Conservation (phyloP, 306 rosid genomes). For the Cucurbita ficifolia region DNA sequence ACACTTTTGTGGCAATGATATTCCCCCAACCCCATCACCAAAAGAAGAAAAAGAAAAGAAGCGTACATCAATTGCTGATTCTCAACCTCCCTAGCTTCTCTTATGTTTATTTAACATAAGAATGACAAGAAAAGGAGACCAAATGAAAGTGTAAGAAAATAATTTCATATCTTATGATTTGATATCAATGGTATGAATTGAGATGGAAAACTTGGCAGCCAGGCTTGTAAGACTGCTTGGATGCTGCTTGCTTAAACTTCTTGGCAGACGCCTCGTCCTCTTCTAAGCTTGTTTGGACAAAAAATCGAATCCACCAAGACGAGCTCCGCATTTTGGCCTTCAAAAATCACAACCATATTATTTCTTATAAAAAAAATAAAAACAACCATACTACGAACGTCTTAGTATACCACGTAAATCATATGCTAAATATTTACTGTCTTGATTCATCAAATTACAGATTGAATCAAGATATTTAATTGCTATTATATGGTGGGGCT, state of each 20-base stretch:
- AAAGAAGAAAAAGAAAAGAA: background rate
- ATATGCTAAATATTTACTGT: background rate
- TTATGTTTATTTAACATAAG: background rate
- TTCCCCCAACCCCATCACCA: background rate
- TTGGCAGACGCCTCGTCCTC: constrained; percentile 41
- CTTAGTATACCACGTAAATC: background rate
- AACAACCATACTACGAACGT: background rate
- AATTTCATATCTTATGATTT: constrained; percentile 3
- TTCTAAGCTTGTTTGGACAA: constrained; percentile 45
- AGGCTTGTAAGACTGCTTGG: constrained; percentile 45
- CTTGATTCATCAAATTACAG: background rate
- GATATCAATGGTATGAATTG: constrained; percentile 40
- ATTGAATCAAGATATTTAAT: background rate
- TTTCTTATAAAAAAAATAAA: background rate
- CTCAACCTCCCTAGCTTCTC: background rate
- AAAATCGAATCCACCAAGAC: constrained; percentile 75
- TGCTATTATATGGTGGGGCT: background rate
- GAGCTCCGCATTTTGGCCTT: constrained; percentile 84
- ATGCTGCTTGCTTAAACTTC: constrained; percentile 61
- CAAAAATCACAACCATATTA: constrained; percentile 3
- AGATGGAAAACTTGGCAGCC: constrained; percentile 79
- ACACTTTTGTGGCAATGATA: background rate
- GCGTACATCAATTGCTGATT: constrained; percentile 6
- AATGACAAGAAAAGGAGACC: background rate
- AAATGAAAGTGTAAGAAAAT: constrained; percentile 13